phyloP scores from a whole-genome alignment of 2,329 filamentous ascomycete genomes.

The Microcyclospora tardicrescens region DNA sequence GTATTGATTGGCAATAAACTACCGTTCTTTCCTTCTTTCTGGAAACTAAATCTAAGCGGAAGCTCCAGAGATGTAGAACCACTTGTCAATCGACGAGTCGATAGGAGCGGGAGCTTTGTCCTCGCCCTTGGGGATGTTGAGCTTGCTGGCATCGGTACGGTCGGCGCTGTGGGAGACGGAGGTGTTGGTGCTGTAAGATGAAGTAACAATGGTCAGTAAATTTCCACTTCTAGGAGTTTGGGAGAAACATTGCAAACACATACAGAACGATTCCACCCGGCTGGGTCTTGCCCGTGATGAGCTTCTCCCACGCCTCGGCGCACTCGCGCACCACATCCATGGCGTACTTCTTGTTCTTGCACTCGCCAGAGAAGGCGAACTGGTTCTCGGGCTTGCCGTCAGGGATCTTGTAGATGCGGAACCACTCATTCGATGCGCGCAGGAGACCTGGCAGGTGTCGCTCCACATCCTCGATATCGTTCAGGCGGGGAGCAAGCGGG shows the following conservation, averaged over 20 bases:
- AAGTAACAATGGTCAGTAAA: background rate
- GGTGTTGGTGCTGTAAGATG: slow-evolving; percentile 57
- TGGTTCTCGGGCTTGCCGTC: slow-evolving; percentile 99
- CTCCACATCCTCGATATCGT: slow-evolving; percentile 98
- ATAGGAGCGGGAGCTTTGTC: slow-evolving; percentile 76
- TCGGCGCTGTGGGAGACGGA: slow-evolving; percentile 60
- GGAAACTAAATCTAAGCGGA: slow-evolving; percentile 25
- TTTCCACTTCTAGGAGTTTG: background rate
- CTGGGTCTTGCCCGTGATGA: slow-evolving; percentile 79
- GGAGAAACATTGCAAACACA: slow-evolving; percentile 28
- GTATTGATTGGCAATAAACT: no score
- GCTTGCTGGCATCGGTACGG: slow-evolving; percentile 54
- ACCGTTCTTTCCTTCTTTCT: background rate
- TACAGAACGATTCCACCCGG: slow-evolving; percentile 71
- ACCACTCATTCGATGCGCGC: slow-evolving; percentile 98
- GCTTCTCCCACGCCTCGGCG: slow-evolving; percentile 89
- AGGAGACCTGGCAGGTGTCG: slow-evolving; percentile 92
- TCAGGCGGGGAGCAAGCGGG: slow-evolving; percentile 87
- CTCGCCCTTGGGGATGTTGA: slow-evolving; percentile 68
- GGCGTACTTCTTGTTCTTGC: slow-evolving; percentile 99
- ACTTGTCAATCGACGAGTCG: slow-evolving; percentile 96
- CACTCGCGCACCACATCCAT: slow-evolving; percentile 93
- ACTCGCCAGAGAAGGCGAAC: slow-evolving; percentile 99
- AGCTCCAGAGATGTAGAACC: slow-evolving; percentile 99
- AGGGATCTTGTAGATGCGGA: slow-evolving; percentile 99